Evolutionary conservation across 306 rosid species (phyloP).

Genomic region (Delonix regia): DNA sequence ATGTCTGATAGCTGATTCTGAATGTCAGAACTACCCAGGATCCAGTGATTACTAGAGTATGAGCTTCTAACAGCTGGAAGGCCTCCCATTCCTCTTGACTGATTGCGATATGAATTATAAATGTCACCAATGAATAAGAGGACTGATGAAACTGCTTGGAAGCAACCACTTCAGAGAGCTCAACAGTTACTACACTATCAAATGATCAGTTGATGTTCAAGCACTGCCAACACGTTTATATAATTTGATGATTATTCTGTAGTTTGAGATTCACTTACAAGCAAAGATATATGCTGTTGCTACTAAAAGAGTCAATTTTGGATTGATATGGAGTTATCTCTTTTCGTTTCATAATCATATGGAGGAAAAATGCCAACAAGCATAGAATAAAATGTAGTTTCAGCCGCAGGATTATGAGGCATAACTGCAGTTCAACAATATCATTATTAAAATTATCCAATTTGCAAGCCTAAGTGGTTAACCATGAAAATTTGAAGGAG

Average conservation of each 20-base stretch:
- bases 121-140: constrained; percentile 56
- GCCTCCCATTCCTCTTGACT: constrained; percentile 79
- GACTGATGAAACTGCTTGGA: constrained; percentile 91
- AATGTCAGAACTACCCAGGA: constrained; percentile 71
- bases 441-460: background rate
- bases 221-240: background rate
- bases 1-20: background rate
- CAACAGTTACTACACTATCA: constrained; percentile 75
- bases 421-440: background rate
- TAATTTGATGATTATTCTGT: background rate
- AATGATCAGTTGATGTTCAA: constrained; percentile 47
- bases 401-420: background rate
- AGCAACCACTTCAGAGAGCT: constrained; percentile 72
- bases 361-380: background rate
- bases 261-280: background rate
- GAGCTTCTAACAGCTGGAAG: constrained; percentile 88
- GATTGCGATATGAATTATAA: constrained; percentile 67
- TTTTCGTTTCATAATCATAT: background rate
- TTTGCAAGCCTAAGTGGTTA: background rate
- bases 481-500: background rate
- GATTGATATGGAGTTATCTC: background rate
- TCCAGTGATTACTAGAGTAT: constrained; percentile 86
- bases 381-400: background rate
- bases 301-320: background rate
- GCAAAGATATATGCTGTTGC: background rate